These are phyloP conservation scores for Claviceps pazoutovae DNA, from an alignment of 2,329 filamentous ascomycete genomes.

Conservation along the genomic window DNA sequence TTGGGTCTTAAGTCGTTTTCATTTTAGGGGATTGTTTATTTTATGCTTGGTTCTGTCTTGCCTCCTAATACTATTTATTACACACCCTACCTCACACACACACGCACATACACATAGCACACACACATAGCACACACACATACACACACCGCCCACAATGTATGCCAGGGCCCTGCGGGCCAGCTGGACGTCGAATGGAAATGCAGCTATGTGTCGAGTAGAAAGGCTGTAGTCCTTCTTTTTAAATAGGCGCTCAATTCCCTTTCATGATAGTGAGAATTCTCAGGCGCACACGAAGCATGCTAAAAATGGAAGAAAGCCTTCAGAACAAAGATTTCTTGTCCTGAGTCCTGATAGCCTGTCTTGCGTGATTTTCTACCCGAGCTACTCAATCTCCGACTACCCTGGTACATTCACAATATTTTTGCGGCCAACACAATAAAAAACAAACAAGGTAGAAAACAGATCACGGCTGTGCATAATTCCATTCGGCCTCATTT, in stretches of 20 bases:
- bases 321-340: background rate
- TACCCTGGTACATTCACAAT: background rate
- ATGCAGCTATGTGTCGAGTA: background rate
- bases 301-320: background rate
- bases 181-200: background rate
- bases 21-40: slow-evolving; percentile 16
- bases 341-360: background rate
- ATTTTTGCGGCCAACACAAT: background rate
- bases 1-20: slow-evolving; percentile 22
- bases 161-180: background rate
- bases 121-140: background rate
- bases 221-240: background rate
- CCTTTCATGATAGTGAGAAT: background rate
- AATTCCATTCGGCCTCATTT: background rate
- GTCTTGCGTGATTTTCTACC: no score
- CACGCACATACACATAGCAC: background rate
- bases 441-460: background rate
- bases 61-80: slow-evolving; percentile 10
- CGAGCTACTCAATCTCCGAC: background rate
- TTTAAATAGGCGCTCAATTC: background rate
- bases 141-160: no score
- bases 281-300: background rate
- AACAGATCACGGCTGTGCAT: background rate
- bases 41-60: slow-evolving; percentile 13
- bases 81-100: background rate